phyloP scores from a whole-genome alignment of 177 flowering plant genomes.

The Vitis hybrid region DNA sequence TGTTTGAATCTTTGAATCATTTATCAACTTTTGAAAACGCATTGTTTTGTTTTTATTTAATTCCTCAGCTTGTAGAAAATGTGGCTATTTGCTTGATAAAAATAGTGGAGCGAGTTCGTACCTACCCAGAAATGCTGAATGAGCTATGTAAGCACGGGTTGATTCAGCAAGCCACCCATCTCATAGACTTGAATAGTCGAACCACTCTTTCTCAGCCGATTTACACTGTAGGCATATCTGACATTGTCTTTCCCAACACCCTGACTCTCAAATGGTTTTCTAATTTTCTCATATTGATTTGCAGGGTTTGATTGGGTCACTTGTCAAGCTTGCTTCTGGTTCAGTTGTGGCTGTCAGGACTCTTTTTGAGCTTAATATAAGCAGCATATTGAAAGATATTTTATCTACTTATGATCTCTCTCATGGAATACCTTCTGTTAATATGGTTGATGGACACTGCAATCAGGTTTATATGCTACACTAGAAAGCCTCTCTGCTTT shows the following conservation, averaged over 20 bases:
- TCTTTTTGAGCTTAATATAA: slow-evolving; percentile 74
- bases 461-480: slow-evolving; percentile 48
- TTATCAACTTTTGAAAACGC: slow-evolving; percentile 1
- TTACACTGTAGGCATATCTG: slow-evolving; percentile 46
- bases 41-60: neutral
- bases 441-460: slow-evolving; percentile 33
- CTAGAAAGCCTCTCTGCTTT: neutral
- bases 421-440: slow-evolving; percentile 45
- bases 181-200: slow-evolving; percentile 53
- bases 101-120: slow-evolving; percentile 49
- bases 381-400: slow-evolving; percentile 60
- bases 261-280: slow-evolving; percentile 2
- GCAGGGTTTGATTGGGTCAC: slow-evolving; percentile 81
- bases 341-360: slow-evolving; percentile 62
- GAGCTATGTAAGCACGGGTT: slow-evolving; percentile 73
- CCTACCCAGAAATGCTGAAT: slow-evolving; percentile 59
- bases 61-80: slow-evolving; percentile 74
- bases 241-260: neutral
- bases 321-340: slow-evolving; percentile 71
- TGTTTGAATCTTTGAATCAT: no score
- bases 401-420: slow-evolving; percentile 50
- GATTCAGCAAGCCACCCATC: slow-evolving; percentile 54
- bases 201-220: slow-evolving; percentile 48
- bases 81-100: slow-evolving; percentile 71
- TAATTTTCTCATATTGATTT: slow-evolving; percentile 13